Conservation (phyloP, 768 basidiomycete genomes). For the Mrakia blollopis region DNA sequence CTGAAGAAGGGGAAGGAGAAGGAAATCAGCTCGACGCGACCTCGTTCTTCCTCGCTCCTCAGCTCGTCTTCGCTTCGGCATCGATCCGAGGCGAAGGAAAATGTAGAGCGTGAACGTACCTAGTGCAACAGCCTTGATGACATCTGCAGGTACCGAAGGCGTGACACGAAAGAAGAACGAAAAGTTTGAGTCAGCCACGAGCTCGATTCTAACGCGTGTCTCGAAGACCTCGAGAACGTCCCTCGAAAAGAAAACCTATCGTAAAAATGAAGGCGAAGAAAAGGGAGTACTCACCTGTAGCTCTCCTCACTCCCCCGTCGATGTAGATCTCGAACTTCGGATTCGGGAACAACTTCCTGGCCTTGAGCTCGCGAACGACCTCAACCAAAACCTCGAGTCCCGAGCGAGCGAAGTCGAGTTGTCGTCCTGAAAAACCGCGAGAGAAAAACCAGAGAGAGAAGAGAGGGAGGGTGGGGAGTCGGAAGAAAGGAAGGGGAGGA, state of each 20-base stretch:
- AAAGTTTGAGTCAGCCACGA: background rate
- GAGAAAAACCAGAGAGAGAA: no score
- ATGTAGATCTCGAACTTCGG: slow-evolving; percentile 63
- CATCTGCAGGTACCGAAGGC: no score
- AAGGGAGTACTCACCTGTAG: slow-evolving; percentile 64
- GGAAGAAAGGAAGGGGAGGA: no score
- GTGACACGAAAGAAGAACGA: background rate
- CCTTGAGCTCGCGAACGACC: slow-evolving; percentile 67
- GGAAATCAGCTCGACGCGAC: background rate
- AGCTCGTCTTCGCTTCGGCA: no score
- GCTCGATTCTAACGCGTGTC: no score
- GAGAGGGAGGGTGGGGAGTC: no score
- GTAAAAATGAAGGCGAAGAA: no score
- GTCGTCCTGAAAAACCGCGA: no score
- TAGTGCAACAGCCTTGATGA: slow-evolving; percentile 28
- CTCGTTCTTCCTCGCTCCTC: no score
- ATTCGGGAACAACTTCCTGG: slow-evolving; percentile 61
- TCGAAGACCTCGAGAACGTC: no score
- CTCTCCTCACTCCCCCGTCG: slow-evolving; percentile 90
- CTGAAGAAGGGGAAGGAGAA: background rate
- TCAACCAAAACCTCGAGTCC: slow-evolving; percentile 87
- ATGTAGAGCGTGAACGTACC: background rate
- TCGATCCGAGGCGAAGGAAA: no score
- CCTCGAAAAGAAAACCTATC: no score
- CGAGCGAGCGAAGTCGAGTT: slow-evolving; percentile 58